phyloP scores from a whole-genome alignment of 2,329 filamentous ascomycete species.

The Chalaropsis thielavioides region DNA sequence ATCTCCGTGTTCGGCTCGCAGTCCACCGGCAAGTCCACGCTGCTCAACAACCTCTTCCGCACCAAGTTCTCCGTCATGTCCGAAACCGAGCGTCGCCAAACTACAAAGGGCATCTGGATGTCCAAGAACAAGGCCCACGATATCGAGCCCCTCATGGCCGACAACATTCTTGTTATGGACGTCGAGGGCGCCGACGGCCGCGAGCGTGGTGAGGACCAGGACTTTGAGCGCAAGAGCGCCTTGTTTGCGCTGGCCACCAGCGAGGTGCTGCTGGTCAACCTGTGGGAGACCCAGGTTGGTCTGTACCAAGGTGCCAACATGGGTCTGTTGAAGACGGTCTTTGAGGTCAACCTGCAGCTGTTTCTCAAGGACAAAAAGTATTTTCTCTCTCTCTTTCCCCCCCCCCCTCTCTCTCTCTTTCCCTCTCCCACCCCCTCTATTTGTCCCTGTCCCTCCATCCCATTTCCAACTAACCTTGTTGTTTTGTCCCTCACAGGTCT shows the following conservation, averaged over 20 bases:
- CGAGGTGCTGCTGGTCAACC: conserved; percentile 95
- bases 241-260: conserved; percentile 94
- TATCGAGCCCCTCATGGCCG: conserved; percentile 56
- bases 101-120: conserved; percentile 99
- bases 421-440: not conserved
- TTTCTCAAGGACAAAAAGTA: conserved; percentile 86
- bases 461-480: not conserved
- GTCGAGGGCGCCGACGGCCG: conserved; percentile 95
- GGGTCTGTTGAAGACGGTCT: conserved; percentile 95
- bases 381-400: not conserved
- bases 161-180: conserved; percentile 98
- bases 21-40: conserved; percentile 94
- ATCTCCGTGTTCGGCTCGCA: conserved; percentile 98
- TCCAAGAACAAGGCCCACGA: conserved; percentile 74
- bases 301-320: conserved; percentile 98
- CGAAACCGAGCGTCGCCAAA: conserved; percentile 84
- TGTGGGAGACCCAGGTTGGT: conserved; percentile 98
- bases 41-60: conserved; percentile 89
- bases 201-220: conserved; percentile 92
- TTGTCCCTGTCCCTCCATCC: no score
- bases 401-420: conserved; percentile 24
- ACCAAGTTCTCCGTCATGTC: conserved; percentile 97
- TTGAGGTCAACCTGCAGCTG: conserved; percentile 93
- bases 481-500: conserved; percentile 28
- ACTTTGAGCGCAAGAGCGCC: conserved; percentile 96